Base-by-base conservation (phyloP, 2,329 filamentous ascomycete species). In the Periconia digitata region DNA sequence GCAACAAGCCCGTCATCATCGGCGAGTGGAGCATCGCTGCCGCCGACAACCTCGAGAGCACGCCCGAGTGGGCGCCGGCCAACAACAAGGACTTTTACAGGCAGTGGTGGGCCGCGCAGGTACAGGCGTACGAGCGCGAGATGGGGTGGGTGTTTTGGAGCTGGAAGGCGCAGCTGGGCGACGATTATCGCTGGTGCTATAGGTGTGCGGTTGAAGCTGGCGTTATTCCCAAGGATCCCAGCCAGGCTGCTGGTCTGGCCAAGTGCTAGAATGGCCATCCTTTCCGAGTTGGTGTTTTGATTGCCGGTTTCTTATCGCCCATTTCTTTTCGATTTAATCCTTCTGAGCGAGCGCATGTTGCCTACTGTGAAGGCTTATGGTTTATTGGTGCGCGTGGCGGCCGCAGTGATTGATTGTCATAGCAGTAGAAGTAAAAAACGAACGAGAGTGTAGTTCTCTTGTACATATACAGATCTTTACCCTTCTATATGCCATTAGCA, bases 81-180 rank as follows among this genome's bases (percentile, higher is more conserved):
- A 50, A 45, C 12, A 72, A 74, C 27, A 59, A 63, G 44, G 69
- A 63, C 2, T 86, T 83, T 64, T 85, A 85, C 62, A 67, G 56
- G 40, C 66, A 74, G 38, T 85, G 77, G 74, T 85, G 81, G 66
- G 77, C 78, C 0, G 81, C 81, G 0, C 82, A 85, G 64, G 74
- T 78, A 0, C 71, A 75, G 38, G 67, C 76, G 0, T 85, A 83
- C 56, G 82, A 85, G 68, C 74, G 73, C 47, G 67, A 73, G 15
- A 70, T 72, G 7, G 81, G 81, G 0, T 85, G 80, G 81, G 63
- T 81, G 3, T 85, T 83, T 58, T 85, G 83, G 82, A 75, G 75
- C 0, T 85, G 82, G 82, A 85, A 84, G 66, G 62, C 66, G 3
- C 60, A 80, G 62, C 15, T 76, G 54, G 48, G 72, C 70, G 45